These are phyloP conservation scores for Microdochium trichocladiopsis DNA, from an alignment of 2,329 filamentous ascomycete species.

Conservation along the genomic window DNA sequence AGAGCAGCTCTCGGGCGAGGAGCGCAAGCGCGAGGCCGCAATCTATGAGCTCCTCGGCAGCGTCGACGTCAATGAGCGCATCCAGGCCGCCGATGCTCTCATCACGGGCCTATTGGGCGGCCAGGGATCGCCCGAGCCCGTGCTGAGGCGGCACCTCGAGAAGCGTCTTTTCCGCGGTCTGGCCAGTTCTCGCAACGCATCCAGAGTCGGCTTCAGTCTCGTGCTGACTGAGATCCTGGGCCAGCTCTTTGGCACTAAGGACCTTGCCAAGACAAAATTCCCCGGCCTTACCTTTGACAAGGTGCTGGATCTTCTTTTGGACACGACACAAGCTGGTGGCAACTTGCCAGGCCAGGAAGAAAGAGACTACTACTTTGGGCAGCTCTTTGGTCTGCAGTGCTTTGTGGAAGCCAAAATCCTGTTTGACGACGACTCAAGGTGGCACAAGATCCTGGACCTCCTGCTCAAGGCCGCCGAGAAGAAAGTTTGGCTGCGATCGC, in stretches of 20 bases:
- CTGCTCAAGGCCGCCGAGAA: constrained; percentile 69
- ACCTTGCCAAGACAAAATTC: constrained; percentile 39
- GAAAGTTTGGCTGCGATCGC: constrained; percentile 83
- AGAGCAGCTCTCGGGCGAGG: constrained; percentile 42
- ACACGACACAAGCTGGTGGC: constrained; percentile 47
- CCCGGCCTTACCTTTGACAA: constrained; percentile 47
- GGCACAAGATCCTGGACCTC: constrained; percentile 62
- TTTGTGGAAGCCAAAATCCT: constrained; percentile 74
- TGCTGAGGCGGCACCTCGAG: constrained; percentile 52
- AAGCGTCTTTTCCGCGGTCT: constrained; percentile 77
- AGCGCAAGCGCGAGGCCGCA: constrained; percentile 49
- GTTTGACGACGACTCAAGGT: constrained; percentile 52
- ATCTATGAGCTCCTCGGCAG: constrained; percentile 57
- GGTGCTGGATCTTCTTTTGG: constrained; percentile 42
- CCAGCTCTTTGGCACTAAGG: constrained; percentile 54
- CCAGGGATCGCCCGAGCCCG: constrained; percentile 41
- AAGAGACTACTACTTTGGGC: constrained; percentile 77
- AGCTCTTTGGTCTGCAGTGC: constrained; percentile 80
- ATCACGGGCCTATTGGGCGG: constrained; percentile 46
- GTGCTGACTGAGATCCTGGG: constrained; percentile 76
- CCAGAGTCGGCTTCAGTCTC: constrained; percentile 81
- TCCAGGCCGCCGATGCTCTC: constrained; percentile 52
- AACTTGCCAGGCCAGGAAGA: constrained; percentile 65
- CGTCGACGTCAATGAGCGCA: constrained; percentile 47
- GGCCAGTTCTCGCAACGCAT: constrained; percentile 83